phyloP scores from a whole-genome alignment of 805 yeast genomes.

The Spathaspora passalidarum region DNA sequence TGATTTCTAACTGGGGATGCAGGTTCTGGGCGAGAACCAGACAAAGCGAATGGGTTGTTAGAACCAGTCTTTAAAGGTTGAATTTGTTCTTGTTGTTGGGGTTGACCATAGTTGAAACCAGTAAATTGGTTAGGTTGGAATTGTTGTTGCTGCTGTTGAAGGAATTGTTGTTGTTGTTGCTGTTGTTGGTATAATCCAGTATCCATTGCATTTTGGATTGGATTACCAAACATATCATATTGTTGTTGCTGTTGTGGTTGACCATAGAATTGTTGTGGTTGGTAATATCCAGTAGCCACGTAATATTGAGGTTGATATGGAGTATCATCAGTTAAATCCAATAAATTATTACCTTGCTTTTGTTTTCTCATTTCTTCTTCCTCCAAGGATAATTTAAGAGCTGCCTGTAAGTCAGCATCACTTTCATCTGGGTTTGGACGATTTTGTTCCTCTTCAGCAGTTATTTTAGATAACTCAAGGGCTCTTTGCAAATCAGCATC shows the following conservation, averaged over 20 bases:
- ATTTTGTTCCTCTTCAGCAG: constrained; percentile 78
- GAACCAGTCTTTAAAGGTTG: constrained; percentile 67
- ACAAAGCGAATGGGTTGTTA: constrained; percentile 73
- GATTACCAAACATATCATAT: constrained; percentile 67
- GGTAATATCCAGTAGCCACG: constrained; percentile 24
- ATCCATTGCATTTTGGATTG: constrained; percentile 50
- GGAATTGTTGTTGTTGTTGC: constrained; percentile 20
- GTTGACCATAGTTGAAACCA: constrained; percentile 28
- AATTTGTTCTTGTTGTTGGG: constrained; percentile 30
- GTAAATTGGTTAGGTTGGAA: constrained; percentile 27
- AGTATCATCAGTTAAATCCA: constrained; percentile 49
- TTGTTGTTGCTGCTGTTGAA: constrained; percentile 28
- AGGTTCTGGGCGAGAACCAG: constrained; percentile 1
- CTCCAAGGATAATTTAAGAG: constrained; percentile 68
- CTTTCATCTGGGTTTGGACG: constrained; percentile 38
- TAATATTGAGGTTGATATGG: constrained; percentile 21
- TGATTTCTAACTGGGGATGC: constrained; percentile 18
- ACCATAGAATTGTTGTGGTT: constrained; percentile 12
- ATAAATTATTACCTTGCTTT: constrained; percentile 45
- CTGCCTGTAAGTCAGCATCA: constrained; percentile 65
- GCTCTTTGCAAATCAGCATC: constrained; percentile 82
- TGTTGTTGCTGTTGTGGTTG: constrained; percentile 30
- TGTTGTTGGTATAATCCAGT: constrained; percentile 52
- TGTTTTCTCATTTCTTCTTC: constrained; percentile 68
- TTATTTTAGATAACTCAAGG: constrained; percentile 70